phyloP scores from a whole-genome alignment of 352 stramenopile genomes.

The Globisporangium perplexum region DNA sequence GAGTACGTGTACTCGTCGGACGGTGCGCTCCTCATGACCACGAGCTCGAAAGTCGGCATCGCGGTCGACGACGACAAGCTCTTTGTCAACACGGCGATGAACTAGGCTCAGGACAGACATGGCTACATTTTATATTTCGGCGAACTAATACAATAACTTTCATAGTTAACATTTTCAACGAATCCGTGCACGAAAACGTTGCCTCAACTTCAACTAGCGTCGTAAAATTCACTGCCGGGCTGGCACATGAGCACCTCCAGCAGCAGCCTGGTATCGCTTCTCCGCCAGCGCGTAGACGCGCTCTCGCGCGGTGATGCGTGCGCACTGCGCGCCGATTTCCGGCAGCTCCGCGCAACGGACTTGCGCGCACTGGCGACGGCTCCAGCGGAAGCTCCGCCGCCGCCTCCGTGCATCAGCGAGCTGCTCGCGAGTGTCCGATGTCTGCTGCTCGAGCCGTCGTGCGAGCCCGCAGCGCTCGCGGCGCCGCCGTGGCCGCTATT shows the following conservation, averaged over 20 bases:
- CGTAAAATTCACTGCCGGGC: no score
- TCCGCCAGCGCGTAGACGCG: not conserved
- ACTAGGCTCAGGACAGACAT: conserved; percentile 8
- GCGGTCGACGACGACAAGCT: conserved; percentile 43
- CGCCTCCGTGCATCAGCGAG: conserved; percentile 24
- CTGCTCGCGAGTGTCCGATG: conserved; percentile 30
- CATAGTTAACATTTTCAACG: no score
- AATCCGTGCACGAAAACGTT: no score
- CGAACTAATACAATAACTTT: no score
- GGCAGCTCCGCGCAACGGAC: conserved; percentile 32
- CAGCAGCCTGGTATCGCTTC: conserved; percentile 1
- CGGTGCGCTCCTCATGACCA: conserved; percentile 35
- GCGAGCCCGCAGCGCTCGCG: conserved; percentile 13
- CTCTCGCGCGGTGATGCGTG: conserved; percentile 1
- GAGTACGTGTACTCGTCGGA: conserved; percentile 34
- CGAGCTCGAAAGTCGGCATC: conserved; percentile 47
- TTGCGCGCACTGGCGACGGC: conserved; percentile 36
- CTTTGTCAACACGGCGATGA: conserved; percentile 45
- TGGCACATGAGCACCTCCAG: not conserved
- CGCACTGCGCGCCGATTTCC: conserved; percentile 18
- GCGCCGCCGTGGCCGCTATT: conserved; percentile 44
- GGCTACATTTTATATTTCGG: no score
- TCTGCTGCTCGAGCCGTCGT: conserved; percentile 29
- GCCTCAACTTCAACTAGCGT: no score
- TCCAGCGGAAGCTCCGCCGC: conserved; percentile 29